Base-by-base conservation (phyloP, 2,329 filamentous ascomycete species). In the Curvularia sp. region DNA sequence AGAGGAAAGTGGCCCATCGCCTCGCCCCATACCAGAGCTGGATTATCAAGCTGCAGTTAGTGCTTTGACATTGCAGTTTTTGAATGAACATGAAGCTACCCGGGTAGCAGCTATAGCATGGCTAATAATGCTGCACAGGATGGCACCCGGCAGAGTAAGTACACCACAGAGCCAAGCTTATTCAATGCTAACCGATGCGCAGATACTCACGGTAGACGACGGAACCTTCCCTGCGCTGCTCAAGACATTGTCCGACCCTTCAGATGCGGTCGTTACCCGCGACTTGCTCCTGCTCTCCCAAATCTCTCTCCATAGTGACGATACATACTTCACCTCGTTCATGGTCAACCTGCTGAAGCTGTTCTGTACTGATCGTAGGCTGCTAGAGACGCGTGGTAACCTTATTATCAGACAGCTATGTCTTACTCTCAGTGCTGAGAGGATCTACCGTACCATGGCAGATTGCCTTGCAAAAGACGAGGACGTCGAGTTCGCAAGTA, bases 391-490 rank as follows among this genome's bases (percentile, higher is more conserved):
- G 2, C 84, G 95, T 55, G 95, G 96, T 8, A 99, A 99, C 72
- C 82, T 99, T 34, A 99, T 99, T 62, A 98, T 99, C 65, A 86
- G 96, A 55, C 94, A 99, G 75, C 83, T 99, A 25, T 99, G 94
- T 75, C 86, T 96, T 59, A 97, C 91, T 59, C 82, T 99, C 27
- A 97, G 93, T 65, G 91, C 95, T 0, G 95, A 99, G 76, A 87
- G 93, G 45, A 99, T 99, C 57, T 99, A 98, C 73, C 88, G 95
- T 30, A 98, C 93, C 2, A 83, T 99, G 63, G 96, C 95, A 25
- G 95, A 99, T 69, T 97, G 95, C 67, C 90, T 99, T 9, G 95
- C 98, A 77, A 96, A 93, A 73, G 95, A 99, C 76, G 95, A 98
- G 79, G 95, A 99, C 74, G 87, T 99, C 41, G 96, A 99, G 75